phyloP scores from a whole-genome alignment of 2,329 filamentous ascomycete species.

The Dactylella cylindrospora region DNA sequence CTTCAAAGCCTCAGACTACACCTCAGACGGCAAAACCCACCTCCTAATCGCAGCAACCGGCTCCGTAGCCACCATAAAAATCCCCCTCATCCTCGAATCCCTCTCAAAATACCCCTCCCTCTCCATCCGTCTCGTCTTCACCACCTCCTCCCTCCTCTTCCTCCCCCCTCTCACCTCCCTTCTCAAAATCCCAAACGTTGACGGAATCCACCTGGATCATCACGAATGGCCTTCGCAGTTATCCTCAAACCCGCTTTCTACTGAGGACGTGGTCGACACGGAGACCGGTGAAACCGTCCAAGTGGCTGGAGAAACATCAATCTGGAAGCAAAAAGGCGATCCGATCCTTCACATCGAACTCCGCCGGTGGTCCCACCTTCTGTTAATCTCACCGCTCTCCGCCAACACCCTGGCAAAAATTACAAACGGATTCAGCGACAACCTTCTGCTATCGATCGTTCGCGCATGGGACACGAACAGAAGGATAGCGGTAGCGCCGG shows the following conservation, averaged over 20 bases:
- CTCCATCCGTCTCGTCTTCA: slow-evolving; percentile 83
- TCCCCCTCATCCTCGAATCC: slow-evolving; percentile 64
- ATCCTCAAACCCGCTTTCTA: slow-evolving; percentile 3
- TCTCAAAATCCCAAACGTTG: slow-evolving; percentile 67
- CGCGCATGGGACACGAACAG: slow-evolving; percentile 86
- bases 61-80: slow-evolving; percentile 86
- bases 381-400: slow-evolving; percentile 77
- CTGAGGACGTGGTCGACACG: not conserved
- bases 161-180: slow-evolving; percentile 65
- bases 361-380: slow-evolving; percentile 75
- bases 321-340: slow-evolving; percentile 51
- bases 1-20: slow-evolving; percentile 50
- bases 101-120: slow-evolving; percentile 58
- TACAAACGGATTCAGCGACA: slow-evolving; percentile 73
- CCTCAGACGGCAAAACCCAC: slow-evolving; percentile 60
- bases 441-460: slow-evolving; percentile 71
- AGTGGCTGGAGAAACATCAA: slow-evolving; percentile 10
- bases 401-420: slow-evolving; percentile 88
- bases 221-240: slow-evolving; percentile 73
- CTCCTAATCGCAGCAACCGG: slow-evolving; percentile 68
- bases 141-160: slow-evolving; percentile 71
- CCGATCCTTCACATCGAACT: slow-evolving; percentile 88
- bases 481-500: slow-evolving; percentile 72
- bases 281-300: not conserved
- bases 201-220: slow-evolving; percentile 77